Evolutionary conservation across 176 grass and related monocot genomes (phyloP).

Genomic region (Rhynchospora breviuscula): DNA sequence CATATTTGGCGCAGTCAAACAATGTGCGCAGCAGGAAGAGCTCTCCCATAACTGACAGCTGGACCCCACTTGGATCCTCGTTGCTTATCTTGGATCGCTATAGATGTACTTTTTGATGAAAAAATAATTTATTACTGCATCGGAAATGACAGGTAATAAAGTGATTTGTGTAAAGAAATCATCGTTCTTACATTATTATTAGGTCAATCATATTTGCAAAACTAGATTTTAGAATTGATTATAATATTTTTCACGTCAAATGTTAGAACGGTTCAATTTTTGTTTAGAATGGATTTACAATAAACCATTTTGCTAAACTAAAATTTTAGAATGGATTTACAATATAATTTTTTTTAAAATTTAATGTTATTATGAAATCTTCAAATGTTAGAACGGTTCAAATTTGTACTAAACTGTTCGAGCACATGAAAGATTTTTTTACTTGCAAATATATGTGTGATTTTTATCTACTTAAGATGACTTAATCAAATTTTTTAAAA

Average conservation of each 20-base stretch:
- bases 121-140: neutral
- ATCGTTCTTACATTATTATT: too few species aligned
- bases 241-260: too few species aligned
- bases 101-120: neutral
- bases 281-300: too few species aligned
- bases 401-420: too few species aligned
- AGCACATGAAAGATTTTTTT: neutral
- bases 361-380: too few species aligned
- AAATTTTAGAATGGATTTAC: too few species aligned
- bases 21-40: conserved; percentile 24
- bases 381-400: too few species aligned
- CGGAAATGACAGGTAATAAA: neutral
- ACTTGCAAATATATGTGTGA: neutral
- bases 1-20: conserved; percentile 9
- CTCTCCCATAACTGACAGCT: neutral
- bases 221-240: too few species aligned
- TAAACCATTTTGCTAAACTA: too few species aligned
- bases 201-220: too few species aligned
- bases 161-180: neutral
- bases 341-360: too few species aligned
- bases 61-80: neutral
- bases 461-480: neutral
- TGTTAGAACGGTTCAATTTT: too few species aligned
- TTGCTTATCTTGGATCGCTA: neutral
- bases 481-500: neutral